phyloP scores from a whole-genome alignment of 106 monocot species.

The Acorus calamus region DNA sequence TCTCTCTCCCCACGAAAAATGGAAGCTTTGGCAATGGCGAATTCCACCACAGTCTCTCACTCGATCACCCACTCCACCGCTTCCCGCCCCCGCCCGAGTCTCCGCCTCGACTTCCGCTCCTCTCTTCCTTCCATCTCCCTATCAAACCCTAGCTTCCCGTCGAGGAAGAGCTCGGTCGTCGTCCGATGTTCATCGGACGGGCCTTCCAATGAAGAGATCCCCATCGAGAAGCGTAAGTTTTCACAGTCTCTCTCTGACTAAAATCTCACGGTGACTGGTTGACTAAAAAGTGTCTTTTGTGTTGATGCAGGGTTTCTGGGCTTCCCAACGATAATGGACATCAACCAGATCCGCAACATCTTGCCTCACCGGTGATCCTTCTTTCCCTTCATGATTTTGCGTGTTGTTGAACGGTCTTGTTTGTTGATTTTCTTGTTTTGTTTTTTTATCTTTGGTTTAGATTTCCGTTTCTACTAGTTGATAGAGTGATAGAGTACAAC shows the following conservation, averaged over 20 bases:
- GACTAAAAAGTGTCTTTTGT: background rate
- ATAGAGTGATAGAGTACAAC: conserved; percentile 92
- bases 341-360: conserved; percentile 83
- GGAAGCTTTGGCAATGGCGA: background rate
- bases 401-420: background rate
- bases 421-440: background rate
- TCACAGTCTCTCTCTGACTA: background rate
- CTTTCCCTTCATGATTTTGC: background rate
- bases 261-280: background rate
- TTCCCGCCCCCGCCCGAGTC: background rate
- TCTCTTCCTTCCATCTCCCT: conserved; percentile 1
- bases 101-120: background rate
- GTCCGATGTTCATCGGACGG: conserved; percentile 8
- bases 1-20: background rate
- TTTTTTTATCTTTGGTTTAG: conserved; percentile 14
- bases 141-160: conserved; percentile 2
- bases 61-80: background rate
- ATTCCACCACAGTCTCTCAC: background rate
- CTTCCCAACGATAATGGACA: conserved; percentile 76
- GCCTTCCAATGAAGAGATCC: conserved; percentile 18
- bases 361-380: conserved; percentile 65
- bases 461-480: conserved; percentile 90
- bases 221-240: conserved; percentile 64
- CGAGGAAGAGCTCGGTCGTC: background rate
- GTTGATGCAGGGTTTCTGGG: conserved; percentile 33